Evolutionary conservation across 2,329 filamentous ascomycete genomes (phyloP).

Genomic region (Sarocladium strictum): DNA sequence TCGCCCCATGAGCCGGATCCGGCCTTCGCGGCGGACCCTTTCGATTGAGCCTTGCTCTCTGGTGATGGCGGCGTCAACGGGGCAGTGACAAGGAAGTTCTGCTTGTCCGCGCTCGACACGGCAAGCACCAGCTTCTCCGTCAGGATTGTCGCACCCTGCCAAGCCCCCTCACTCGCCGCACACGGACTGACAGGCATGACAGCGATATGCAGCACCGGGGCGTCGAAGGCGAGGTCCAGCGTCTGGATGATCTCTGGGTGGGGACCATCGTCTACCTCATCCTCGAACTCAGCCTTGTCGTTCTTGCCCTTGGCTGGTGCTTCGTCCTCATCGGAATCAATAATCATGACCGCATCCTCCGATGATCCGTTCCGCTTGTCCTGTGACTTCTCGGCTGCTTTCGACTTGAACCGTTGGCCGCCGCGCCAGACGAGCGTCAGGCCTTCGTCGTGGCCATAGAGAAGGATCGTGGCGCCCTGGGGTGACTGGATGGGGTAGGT

Average conservation of each 20-base stretch:
- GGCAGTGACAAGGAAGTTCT: constrained; percentile 51
- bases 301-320: constrained; percentile 26
- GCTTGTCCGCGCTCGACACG: constrained; percentile 51
- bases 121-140: constrained; percentile 56
- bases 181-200: constrained; percentile 47
- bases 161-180: constrained; percentile 39
- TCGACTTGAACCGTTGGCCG: constrained; percentile 51
- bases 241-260: constrained; percentile 54
- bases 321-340: constrained; percentile 58
- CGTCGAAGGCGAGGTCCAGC: constrained; percentile 54
- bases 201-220: constrained; percentile 49
- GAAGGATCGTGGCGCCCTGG: constrained; percentile 56
- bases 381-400: constrained; percentile 22
- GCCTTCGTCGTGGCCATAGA: constrained; percentile 60
- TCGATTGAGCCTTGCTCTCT: constrained; percentile 51
- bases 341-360: constrained; percentile 53
- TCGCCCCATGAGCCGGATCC: constrained; percentile 61
- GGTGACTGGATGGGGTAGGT: constrained; percentile 56
- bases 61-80: constrained; percentile 57
- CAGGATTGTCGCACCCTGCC: constrained; percentile 41
- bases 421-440: constrained; percentile 58
- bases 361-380: constrained; percentile 46
- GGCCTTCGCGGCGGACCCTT: constrained; percentile 43
- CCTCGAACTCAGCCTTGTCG: constrained; percentile 54
- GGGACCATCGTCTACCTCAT: constrained; percentile 39